Percentiles rank a stretch among this genome's conserved stretches.
phyloP scores from a whole-genome alignment of 1,139 yeast species.

The Nakaseomyces nivariensis region DNA sequence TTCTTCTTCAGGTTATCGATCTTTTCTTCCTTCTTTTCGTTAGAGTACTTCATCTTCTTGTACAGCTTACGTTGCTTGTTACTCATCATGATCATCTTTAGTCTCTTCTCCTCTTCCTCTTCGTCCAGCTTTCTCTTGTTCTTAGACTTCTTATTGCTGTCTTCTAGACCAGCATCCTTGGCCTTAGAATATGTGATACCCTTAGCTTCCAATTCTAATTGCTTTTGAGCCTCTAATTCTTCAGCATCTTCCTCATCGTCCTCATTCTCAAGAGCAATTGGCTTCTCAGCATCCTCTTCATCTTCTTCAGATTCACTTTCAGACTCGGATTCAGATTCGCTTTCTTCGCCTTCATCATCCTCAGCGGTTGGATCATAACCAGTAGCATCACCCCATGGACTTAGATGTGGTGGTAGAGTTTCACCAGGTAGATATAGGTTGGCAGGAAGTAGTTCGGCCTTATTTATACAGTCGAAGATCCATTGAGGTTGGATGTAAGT shows the following conservation, averaged over 20 bases:
- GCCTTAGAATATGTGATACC: constrained; percentile 70
- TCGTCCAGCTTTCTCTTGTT: constrained; percentile 35
- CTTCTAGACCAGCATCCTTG: constrained; percentile 27
- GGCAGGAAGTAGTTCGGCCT: constrained; percentile 63
- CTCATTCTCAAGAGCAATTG: constrained; percentile 16
- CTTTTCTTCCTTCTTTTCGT: constrained; percentile 74
- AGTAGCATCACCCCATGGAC: constrained; percentile 98
- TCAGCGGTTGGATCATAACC: constrained; percentile 74
- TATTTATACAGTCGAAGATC: constrained; percentile 88
- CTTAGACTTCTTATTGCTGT: constrained; percentile 27
- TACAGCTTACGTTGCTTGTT: constrained; percentile 91
- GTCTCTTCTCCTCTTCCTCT: constrained; percentile 74
- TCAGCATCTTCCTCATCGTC: constrained; percentile 44
- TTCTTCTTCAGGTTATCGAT: constrained; percentile 65
- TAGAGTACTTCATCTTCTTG: constrained; percentile 91
- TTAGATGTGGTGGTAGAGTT: constrained; percentile 87
- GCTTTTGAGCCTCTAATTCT: constrained; percentile 63
- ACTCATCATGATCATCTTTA: constrained; percentile 93
- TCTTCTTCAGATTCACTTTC: constrained; percentile 41
- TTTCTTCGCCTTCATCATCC: constrained; percentile 43
- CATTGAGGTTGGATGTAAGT: constrained; percentile 96
- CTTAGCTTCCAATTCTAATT: constrained; percentile 81
- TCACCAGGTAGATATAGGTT: constrained; percentile 89
- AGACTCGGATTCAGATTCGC: constrained; percentile 41
- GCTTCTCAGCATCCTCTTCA: constrained; percentile 33